Percentiles rank a stretch among this genome's conserved stretches.
Evolutionary conservation across 2,329 filamentous ascomycete species (phyloP).

Genomic region (Catunica adiposa): DNA sequence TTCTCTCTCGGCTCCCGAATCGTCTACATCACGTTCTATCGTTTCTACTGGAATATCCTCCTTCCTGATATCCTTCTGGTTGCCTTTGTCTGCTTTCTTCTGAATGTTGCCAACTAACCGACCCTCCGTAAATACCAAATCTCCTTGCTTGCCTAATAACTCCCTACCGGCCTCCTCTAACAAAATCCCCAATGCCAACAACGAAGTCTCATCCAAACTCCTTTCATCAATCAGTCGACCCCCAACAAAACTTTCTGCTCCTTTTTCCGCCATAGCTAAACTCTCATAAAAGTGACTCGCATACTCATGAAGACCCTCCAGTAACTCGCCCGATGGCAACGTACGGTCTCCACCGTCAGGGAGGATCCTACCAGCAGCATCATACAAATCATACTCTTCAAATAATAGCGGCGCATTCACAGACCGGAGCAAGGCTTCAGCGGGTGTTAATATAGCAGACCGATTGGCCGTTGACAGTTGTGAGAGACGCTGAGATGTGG

Average conservation of each 20-base stretch:
- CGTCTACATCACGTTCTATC: not conserved
- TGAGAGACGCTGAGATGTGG: not conserved
- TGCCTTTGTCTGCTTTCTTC: not conserved
- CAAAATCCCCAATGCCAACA: slow-evolving; percentile 58
- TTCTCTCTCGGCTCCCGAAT: not conserved
- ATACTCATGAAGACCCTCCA: slow-evolving; percentile 54
- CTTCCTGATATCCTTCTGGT: not conserved
- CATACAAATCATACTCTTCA: slow-evolving; percentile 56
- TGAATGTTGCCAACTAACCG: slow-evolving; percentile 17
- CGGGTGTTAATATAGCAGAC: slow-evolving; percentile 37
- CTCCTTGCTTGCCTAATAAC: slow-evolving; percentile 45
- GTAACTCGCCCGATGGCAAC: slow-evolving; percentile 51
- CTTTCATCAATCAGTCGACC: slow-evolving; percentile 29
- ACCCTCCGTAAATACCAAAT: slow-evolving; percentile 55
- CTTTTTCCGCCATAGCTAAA: slow-evolving; percentile 16
- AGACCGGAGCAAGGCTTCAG: slow-evolving; percentile 54
- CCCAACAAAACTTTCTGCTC: slow-evolving; percentile 15
- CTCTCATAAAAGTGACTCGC: slow-evolving; percentile 47
- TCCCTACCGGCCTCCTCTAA: slow-evolving; percentile 53
- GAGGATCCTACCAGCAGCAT: slow-evolving; percentile 41
- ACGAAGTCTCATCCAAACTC: slow-evolving; percentile 63
- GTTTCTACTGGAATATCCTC: not conserved
- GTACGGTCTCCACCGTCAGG: slow-evolving; percentile 26
- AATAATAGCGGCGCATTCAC: slow-evolving; percentile 49
- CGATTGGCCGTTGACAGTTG: not conserved